Evolutionary conservation across 768 basidiomycete species (phyloP).

Genomic region (Termitomyces sp.): DNA sequence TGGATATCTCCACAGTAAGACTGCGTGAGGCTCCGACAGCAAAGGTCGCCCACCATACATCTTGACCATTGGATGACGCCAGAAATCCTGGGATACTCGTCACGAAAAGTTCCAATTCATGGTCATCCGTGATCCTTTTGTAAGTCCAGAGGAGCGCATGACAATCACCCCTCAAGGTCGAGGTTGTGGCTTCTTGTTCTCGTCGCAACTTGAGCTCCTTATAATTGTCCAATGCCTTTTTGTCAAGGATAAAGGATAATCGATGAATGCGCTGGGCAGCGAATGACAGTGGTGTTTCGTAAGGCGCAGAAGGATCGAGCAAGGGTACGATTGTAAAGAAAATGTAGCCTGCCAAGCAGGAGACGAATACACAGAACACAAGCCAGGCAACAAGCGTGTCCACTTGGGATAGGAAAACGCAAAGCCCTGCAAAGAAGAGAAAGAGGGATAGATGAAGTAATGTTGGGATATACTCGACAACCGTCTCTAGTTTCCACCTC

Average conservation of each 20-base stretch:
- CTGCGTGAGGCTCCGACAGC: background rate
- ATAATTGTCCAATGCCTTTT: background rate
- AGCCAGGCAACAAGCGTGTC: background rate
- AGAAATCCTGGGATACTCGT: conserved; percentile 5
- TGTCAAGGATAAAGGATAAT: background rate
- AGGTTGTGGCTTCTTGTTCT: background rate
- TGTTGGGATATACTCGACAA: no score
- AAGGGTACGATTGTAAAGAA: conserved; percentile 1
- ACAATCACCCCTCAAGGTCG: background rate
- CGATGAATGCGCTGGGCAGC: background rate
- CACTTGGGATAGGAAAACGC: no score
- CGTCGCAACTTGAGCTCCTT: background rate
- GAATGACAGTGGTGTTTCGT: conserved; percentile 4
- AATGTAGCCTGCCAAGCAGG: background rate
- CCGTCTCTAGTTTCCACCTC: no score
- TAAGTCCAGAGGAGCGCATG: conserved; percentile 2
- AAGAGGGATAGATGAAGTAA: no score
- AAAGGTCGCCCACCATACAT: background rate
- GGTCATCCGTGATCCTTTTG: conserved; percentile 3
- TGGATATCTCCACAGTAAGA: background rate
- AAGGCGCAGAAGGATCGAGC: conserved; percentile 3
- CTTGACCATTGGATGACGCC: background rate
- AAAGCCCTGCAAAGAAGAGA: no score
- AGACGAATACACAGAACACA: background rate
- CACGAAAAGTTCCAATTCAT: conserved; percentile 1